phyloP scores from a whole-genome alignment of 1,284 basidiomycete genomes.

The Tremellales sp. region DNA sequence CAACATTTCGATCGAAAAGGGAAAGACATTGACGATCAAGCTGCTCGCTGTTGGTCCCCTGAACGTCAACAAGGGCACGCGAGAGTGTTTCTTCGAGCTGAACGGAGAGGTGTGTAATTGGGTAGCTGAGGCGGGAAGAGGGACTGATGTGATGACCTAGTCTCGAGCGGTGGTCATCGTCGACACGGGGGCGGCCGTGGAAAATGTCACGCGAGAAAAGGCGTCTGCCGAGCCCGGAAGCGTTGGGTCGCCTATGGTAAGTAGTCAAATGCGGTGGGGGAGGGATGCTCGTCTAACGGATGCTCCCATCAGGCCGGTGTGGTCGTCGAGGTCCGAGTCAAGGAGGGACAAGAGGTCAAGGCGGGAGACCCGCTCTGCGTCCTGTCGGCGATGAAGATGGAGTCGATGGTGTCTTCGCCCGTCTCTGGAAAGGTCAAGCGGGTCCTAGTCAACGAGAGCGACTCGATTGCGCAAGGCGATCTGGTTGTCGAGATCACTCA shows the following conservation, averaged over 20 bases:
- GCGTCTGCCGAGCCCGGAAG: constrained; percentile 89
- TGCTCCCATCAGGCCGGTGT: constrained; percentile 71
- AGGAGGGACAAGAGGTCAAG: constrained; percentile 95
- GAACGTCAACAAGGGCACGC: constrained; percentile 81
- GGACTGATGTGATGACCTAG: constrained; percentile 31
- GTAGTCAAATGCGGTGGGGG: constrained; percentile 2
- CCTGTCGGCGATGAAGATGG: constrained; percentile 95
- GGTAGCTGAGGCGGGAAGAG: neutral
- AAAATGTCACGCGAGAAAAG: constrained; percentile 89
- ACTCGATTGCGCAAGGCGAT: constrained; percentile 49
- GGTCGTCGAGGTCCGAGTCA: constrained; percentile 93
- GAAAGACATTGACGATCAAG: constrained; percentile 94
- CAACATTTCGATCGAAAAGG: constrained; percentile 93
- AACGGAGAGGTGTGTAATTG: constrained; percentile 72
- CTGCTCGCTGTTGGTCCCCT: constrained; percentile 93
- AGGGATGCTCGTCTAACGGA: neutral
- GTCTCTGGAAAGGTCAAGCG: constrained; percentile 93
- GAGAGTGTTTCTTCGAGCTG: constrained; percentile 97
- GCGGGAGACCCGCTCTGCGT: constrained; percentile 77
- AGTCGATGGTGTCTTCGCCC: constrained; percentile 90
- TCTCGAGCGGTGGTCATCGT: constrained; percentile 89
- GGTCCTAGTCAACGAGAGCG: constrained; percentile 71
- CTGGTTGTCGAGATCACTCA: constrained; percentile 45
- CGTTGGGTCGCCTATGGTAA: constrained; percentile 82
- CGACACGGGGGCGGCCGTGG: constrained; percentile 93